These are phyloP conservation scores for Sporothrix schenckii DNA, from an alignment of 2,329 filamentous ascomycete genomes.

Conservation along the genomic window DNA sequence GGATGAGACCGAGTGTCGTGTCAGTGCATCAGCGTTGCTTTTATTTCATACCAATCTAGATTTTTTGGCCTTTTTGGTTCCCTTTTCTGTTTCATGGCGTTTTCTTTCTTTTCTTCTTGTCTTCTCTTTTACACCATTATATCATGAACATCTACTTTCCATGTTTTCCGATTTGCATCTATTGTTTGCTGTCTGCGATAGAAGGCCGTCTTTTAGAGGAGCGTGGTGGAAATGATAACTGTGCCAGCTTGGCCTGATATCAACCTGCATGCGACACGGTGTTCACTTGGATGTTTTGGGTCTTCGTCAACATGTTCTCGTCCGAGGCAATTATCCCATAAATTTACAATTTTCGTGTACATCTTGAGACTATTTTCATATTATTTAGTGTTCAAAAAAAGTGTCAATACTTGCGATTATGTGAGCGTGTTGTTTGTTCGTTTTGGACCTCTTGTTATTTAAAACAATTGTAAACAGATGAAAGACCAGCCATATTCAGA, in stretches of 20 bases:
- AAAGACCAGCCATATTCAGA: too few species aligned
- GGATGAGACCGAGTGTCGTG: not conserved
- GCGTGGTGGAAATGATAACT: not conserved
- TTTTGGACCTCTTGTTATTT: too few species aligned
- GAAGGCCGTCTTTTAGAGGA: not conserved
- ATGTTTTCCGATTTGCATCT: not conserved
- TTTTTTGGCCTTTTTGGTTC: not conserved
- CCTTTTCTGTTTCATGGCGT: not conserved
- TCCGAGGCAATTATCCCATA: too few species aligned
- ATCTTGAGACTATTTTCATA: not conserved
- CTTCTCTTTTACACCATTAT: not conserved
- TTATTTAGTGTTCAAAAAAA: too few species aligned
- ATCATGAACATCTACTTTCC: slow-evolving; percentile 9
- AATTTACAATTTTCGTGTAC: not conserved
- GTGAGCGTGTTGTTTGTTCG: too few species aligned
- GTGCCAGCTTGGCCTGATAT: not conserved
- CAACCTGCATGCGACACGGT: too few species aligned
- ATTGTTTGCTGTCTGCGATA: not conserved
- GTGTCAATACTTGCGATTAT: too few species aligned
- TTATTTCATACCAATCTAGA: not conserved
- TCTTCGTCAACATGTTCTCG: too few species aligned
- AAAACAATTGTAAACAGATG: too few species aligned
- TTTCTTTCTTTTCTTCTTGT: not conserved
- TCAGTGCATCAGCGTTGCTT: not conserved
- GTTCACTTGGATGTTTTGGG: too few species aligned